phyloP scores from a whole-genome alignment of 352 stramenopile genomes.

The Pythium insidiosum region DNA sequence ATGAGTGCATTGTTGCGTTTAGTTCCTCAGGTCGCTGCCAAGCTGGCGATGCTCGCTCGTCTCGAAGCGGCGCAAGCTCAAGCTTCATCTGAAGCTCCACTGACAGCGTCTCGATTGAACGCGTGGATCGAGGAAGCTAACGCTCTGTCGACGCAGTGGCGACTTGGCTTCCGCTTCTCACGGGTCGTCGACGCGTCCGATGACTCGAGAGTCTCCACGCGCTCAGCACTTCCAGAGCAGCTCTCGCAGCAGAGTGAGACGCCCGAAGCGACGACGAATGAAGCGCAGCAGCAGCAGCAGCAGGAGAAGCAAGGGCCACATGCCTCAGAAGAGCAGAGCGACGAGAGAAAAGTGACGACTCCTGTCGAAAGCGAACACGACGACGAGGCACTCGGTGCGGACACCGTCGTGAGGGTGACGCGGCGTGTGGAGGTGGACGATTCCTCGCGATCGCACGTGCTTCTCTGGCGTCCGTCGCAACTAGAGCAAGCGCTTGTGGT shows the following conservation, averaged over 20 bases:
- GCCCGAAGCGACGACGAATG: background rate
- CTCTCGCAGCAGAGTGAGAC: conserved; percentile 13
- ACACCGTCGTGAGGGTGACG: too few relatives aligned
- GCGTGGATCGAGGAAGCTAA: conserved; percentile 49
- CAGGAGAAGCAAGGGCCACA: too few relatives aligned
- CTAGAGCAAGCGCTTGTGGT: conserved; percentile 38
- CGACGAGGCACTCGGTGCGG: too few relatives aligned
- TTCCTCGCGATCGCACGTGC: too few relatives aligned
- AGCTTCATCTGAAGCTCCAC: background rate
- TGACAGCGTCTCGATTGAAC: background rate
- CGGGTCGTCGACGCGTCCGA: too few relatives aligned
- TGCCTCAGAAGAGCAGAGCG: too few relatives aligned
- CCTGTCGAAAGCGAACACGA: conserved; percentile 48
- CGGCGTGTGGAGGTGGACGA: too few relatives aligned
- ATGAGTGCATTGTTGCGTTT: background rate
- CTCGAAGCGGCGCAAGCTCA: background rate
- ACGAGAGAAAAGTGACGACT: background rate
- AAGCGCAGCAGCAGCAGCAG: background rate
- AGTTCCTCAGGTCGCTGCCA: conserved; percentile 10
- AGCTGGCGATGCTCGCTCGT: background rate
- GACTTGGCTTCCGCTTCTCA: conserved; percentile 45
- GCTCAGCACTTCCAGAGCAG: too few relatives aligned
- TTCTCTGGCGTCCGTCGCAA: conserved; percentile 32
- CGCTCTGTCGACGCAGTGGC: conserved; percentile 40
- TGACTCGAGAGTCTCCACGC: too few relatives aligned